Percentiles rank a stretch among this genome's conserved stretches.
phyloP scores from a whole-genome alignment of 2,329 filamentous ascomycete species.

The Arthrobotrys conoides region DNA sequence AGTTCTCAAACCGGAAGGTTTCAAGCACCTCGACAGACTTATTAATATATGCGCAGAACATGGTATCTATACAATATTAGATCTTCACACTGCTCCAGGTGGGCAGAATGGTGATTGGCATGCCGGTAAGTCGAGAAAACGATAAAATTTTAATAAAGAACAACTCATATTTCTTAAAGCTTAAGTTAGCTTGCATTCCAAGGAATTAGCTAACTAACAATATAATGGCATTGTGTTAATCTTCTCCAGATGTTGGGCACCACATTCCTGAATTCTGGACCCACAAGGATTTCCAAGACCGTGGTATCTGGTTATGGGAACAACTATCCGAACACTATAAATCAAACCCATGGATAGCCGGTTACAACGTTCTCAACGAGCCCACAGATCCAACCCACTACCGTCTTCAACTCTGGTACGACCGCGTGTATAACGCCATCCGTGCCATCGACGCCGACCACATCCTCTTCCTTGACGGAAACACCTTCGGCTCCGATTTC shows the following conservation, averaged over 20 bases:
- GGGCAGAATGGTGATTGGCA: slow-evolving; percentile 71
- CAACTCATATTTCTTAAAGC: neutral
- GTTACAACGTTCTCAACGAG: slow-evolving; percentile 67
- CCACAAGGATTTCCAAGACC: slow-evolving; percentile 70
- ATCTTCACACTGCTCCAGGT: slow-evolving; percentile 69
- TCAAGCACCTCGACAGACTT: slow-evolving; percentile 70
- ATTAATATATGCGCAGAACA: slow-evolving; percentile 69
- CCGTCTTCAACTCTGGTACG: slow-evolving; percentile 68
- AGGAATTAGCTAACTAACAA: neutral
- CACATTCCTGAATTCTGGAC: slow-evolving; percentile 69
- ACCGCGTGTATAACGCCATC: slow-evolving; percentile 67
- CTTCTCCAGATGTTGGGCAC: slow-evolving; percentile 64
- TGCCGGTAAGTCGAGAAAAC: slow-evolving; percentile 65
- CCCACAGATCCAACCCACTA: slow-evolving; percentile 66
- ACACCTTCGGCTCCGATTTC: slow-evolving; percentile 71
- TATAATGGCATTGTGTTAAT: neutral
- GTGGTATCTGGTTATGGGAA: slow-evolving; percentile 69
- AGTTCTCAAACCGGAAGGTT: slow-evolving; percentile 70
- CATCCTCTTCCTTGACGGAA: slow-evolving; percentile 71
- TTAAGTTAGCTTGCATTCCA: no score
- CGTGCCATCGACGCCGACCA: slow-evolving; percentile 69
- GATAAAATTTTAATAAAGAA: no score
- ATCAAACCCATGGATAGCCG: slow-evolving; percentile 68
- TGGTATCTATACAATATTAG: slow-evolving; percentile 69
- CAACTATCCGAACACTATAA: slow-evolving; percentile 68